phyloP scores from a whole-genome alignment of 768 basidiomycete genomes.

The Boletus speciosus region DNA sequence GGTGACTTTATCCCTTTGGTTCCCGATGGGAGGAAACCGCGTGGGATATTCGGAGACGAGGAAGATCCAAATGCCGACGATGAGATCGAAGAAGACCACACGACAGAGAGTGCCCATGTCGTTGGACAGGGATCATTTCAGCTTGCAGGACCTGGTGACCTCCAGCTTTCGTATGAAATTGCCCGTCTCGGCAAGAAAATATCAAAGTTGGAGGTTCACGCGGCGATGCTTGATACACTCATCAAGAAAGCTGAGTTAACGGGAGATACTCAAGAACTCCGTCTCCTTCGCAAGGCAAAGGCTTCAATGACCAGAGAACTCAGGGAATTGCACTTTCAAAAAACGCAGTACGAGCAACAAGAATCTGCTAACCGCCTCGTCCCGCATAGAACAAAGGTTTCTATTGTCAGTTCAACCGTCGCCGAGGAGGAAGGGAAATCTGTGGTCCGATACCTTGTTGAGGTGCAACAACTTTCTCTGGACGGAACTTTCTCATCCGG shows the following conservation, averaged over 20 bases:
- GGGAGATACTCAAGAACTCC: constrained; percentile 83
- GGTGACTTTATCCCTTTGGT: constrained; percentile 3
- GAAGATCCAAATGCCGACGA: constrained; percentile 41
- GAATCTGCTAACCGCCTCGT: constrained; percentile 86
- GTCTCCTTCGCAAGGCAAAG: constrained; percentile 77
- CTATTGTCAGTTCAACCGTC: constrained; percentile 78
- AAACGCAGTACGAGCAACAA: constrained; percentile 90
- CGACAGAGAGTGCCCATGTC: constrained; percentile 16
- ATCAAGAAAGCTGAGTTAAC: constrained; percentile 95
- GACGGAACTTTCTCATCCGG: constrained; percentile 80
- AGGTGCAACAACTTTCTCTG: constrained; percentile 81
- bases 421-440: constrained; percentile 85
- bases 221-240: constrained; percentile 77
- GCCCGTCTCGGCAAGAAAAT: constrained; percentile 73
- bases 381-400: constrained; percentile 79
- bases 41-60: constrained; percentile 38
- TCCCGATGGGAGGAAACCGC: constrained; percentile 13
- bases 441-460: constrained; percentile 88
- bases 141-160: constrained; percentile 83
- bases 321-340: constrained; percentile 83
- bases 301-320: constrained; percentile 79
- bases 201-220: constrained; percentile 72
- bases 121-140: constrained; percentile 55
- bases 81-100: constrained; percentile 44
- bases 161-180: constrained; percentile 87